Percentiles rank a stretch among this genome's conserved stretches.
Conservation (phyloP, 306 rosid genomes). For the Prinsepia uniflora region DNA sequence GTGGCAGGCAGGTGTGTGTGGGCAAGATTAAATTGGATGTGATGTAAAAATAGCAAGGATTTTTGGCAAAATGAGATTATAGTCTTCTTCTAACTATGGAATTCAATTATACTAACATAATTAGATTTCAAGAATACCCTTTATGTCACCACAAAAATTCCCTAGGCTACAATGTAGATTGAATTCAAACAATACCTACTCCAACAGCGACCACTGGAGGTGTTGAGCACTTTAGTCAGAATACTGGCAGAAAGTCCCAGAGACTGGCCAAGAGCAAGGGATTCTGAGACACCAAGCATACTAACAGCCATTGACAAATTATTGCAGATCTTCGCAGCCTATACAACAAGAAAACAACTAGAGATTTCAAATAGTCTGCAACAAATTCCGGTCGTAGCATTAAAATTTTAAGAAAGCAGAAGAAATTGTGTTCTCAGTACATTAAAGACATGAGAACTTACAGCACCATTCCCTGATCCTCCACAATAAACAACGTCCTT, state of each 20-base stretch:
- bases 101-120: too few relatives aligned
- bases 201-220: constrained; percentile 97
- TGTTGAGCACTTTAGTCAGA: constrained; percentile 75
- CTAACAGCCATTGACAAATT: constrained; percentile 93
- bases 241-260: constrained; percentile 73
- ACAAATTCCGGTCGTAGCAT: constrained; percentile 2
- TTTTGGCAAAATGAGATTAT: background rate
- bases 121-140: background rate
- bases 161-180: background rate
- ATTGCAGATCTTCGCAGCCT: constrained; percentile 96
- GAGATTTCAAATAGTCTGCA: constrained; percentile 9
- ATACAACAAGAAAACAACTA: constrained; percentile 24
- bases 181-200: constrained; percentile 55
- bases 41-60: background rate
- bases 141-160: background rate
- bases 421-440: background rate
- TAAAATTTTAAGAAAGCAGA: background rate
- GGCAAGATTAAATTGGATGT: background rate
- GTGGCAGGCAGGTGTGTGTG: background rate
- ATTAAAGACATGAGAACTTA: constrained; percentile 41
- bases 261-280: constrained; percentile 87
- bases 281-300: constrained; percentile 95
- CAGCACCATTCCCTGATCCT: constrained; percentile 90
- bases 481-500: constrained; percentile 80
- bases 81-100: background rate